Conservation (phyloP, 306 rosid genomes). For the Rosa multiflora region DNA sequence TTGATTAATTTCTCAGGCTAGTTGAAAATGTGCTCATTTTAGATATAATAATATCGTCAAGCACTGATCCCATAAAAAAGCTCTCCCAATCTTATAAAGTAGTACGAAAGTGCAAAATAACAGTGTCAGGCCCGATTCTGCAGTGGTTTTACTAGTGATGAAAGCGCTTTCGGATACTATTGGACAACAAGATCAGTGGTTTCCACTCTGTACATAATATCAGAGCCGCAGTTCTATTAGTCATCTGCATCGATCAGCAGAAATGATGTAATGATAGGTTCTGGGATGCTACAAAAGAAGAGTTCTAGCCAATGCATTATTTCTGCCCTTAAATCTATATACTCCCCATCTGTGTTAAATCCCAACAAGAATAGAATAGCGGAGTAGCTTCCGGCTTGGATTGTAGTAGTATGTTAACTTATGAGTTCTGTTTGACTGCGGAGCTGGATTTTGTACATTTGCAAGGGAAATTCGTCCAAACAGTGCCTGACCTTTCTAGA, state of each 20-base stretch:
- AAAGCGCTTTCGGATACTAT: not conserved
- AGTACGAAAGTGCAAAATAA: not conserved
- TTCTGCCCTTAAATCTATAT: not conserved
- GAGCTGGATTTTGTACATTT: not conserved
- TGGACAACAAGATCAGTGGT: not conserved
- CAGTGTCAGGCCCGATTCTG: not conserved
- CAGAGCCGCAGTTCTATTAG: not conserved
- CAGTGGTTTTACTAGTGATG: not conserved
- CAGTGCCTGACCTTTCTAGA: no score
- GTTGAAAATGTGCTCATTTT: not conserved
- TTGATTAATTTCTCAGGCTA: not conserved
- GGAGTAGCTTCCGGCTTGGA: not conserved
- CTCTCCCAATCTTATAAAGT: not conserved
- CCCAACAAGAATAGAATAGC: not conserved
- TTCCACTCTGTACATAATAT: not conserved
- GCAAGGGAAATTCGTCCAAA: no score
- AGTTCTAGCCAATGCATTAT: not conserved
- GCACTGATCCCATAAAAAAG: not conserved
- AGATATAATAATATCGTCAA: not conserved
- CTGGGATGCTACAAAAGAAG: not conserved
- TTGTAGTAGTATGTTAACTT: no score
- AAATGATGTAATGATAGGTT: not conserved
- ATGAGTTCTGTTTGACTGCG: not conserved
- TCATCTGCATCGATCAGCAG: not conserved
- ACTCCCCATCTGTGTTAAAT: not conserved